These are phyloP conservation scores for Trichoderma sp. DNA, from an alignment of 2,329 filamentous ascomycete species.

Conservation along the genomic window DNA sequence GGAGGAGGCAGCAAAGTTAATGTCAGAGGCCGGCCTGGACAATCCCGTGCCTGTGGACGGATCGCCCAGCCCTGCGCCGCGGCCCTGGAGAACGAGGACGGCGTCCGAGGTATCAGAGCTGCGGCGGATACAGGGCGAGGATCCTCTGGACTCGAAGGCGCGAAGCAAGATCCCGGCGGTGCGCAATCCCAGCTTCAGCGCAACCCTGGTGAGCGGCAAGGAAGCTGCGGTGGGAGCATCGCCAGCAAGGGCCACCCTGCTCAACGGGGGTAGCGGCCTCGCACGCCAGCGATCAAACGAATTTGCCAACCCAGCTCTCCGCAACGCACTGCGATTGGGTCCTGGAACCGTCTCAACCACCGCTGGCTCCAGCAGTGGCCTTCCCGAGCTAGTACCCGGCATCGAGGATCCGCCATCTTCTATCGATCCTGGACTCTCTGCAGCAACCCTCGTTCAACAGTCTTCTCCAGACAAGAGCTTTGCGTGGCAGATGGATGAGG, in stretches of 20 bases:
- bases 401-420: slow-evolving; percentile 46
- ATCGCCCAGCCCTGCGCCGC: slow-evolving; percentile 57
- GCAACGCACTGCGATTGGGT: slow-evolving; percentile 7
- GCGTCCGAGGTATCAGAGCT: slow-evolving; percentile 40
- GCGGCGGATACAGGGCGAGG: slow-evolving; percentile 37
- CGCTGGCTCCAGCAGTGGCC: slow-evolving; percentile 27
- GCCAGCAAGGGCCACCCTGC: slow-evolving; percentile 6
- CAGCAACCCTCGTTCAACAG: slow-evolving; percentile 2
- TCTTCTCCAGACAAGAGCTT: slow-evolving; percentile 56
- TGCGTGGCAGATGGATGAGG: slow-evolving; percentile 60
- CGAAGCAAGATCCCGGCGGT: slow-evolving; percentile 30
- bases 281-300: background rate
- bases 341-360: background rate
- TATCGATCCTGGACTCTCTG: slow-evolving; percentile 35
- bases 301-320: slow-evolving; percentile 2
- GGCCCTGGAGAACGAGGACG: slow-evolving; percentile 46
- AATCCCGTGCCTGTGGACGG: slow-evolving; percentile 43
- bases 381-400: slow-evolving; percentile 46
- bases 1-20: slow-evolving; percentile 34
- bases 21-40: slow-evolving; percentile 35
- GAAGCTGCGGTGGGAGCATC: slow-evolving; percentile 9
- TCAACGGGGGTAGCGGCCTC: background rate
- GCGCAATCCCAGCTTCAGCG: slow-evolving; percentile 21
- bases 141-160: slow-evolving; percentile 40
- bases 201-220: slow-evolving; percentile 21